Evolutionary conservation across 2,329 filamentous ascomycete genomes (phyloP).

Genomic region (Trichoderma arundinaceum): DNA sequence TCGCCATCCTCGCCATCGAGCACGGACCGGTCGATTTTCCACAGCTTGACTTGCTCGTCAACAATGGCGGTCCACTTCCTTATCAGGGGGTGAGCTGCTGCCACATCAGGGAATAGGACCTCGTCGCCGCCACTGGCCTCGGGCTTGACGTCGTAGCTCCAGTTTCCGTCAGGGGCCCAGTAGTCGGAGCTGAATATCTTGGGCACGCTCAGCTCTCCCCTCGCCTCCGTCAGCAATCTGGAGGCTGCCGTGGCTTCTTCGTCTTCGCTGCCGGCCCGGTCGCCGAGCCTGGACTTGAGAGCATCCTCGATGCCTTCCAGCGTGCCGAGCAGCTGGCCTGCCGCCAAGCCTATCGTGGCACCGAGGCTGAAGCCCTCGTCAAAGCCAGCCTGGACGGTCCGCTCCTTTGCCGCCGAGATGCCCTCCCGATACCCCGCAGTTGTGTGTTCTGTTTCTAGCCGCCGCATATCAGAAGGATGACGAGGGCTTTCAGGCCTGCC

Average conservation of each 20-base stretch:
- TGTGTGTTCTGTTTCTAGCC: constrained; percentile 75
- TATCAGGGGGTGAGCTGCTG: constrained; percentile 70
- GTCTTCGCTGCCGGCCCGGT: constrained; percentile 32
- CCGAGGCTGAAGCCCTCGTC: constrained; percentile 89
- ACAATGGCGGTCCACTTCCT: constrained; percentile 60
- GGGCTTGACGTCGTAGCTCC: constrained; percentile 64
- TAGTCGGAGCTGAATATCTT: constrained; percentile 69
- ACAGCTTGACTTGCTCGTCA: constrained; percentile 42
- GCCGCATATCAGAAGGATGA: constrained; percentile 69
- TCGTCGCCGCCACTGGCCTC: constrained; percentile 46
- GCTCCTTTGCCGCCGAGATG: constrained; percentile 74
- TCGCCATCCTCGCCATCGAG: constrained; percentile 43
- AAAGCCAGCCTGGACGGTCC: constrained; percentile 83
- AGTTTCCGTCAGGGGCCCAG: constrained; percentile 73
- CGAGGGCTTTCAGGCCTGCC: constrained; percentile 19
- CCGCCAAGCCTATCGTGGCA: constrained; percentile 75
- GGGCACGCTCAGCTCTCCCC: constrained; percentile 64
- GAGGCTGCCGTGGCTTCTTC: constrained; percentile 34
- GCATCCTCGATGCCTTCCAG: constrained; percentile 72
- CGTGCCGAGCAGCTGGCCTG: constrained; percentile 76
- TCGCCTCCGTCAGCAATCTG: constrained; percentile 55
- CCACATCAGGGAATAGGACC: constrained; percentile 66
- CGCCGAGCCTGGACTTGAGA: constrained; percentile 40
- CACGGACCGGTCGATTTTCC: constrained; percentile 45
- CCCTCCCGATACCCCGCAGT: constrained; percentile 93